Base-by-base conservation (phyloP, 176 grass and related monocot species). In the Canna indica region DNA sequence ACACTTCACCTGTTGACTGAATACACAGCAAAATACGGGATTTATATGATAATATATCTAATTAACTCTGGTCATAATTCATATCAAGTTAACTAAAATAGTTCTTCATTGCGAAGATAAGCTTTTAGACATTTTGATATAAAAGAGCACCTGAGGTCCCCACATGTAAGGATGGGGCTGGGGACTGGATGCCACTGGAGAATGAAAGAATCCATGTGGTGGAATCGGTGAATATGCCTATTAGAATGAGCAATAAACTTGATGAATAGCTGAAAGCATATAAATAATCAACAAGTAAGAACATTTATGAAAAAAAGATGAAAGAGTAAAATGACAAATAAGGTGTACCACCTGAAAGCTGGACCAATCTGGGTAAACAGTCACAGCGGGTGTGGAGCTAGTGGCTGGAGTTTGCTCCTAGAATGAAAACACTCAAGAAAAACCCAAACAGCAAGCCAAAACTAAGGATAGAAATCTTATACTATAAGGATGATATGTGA, bases 101-200 rank as follows among this genome's bases (percentile, higher is more conserved):
- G 22, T 54, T 65, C 16, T 38, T 36, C 62, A 24, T n/a, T n/a
- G n/a, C 24, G 8, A 69, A 29, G 30, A 47, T 8, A 38, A n/a
- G 1, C 7, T 11, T 39, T 12, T 8, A 24, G 24, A 22, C 1
- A 66, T n/a, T 66, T 38, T 7, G 35, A 66, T 66, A 66, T 24
- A 5, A 66, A 70, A 84, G 61, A 53, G 47, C 25, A 94, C 95
- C 81, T 93, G 95, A 82, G 87, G 68, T 69, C 90, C 95, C 95
- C 95, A 99, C 95, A 99, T 94, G 78, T 90, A 99, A 48, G 90
- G 90, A 86, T 99, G 95, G n/a, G 82, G 80, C 76, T 99, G 95
- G 79, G 95, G 87, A 57, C 70, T 90, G 26, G 95, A 90, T 25
- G 73, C 84, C 67, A 91, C 79, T 13, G 85, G 80, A 32, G 93